Base-by-base conservation (phyloP, 1,284 basidiomycete genomes). In the Crepidotus sp. region DNA sequence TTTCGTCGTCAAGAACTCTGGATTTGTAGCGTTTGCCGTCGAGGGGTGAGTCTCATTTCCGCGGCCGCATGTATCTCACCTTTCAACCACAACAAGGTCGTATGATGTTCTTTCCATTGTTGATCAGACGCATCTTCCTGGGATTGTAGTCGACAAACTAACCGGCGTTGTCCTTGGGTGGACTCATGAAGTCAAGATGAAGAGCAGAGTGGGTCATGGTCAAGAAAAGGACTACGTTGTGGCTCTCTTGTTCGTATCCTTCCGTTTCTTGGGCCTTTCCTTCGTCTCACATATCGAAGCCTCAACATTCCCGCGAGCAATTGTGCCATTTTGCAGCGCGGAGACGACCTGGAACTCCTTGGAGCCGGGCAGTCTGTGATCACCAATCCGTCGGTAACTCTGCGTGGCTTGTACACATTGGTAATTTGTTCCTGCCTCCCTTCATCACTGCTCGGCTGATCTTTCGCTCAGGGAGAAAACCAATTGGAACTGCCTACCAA, bases 401-500 rank as follows among this genome's bases (percentile, higher is more conserved):
- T 88, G 7, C 80, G 85, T 46, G 83, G 83, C 6, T 54, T 86
- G 19, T 88, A 77, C 59, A 85, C 84, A 2, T 71, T 82, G 1
- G 30, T 31, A 31, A 15, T 29, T 9, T 9, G 10, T 15, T n/a
- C n/a, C n/a, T 31, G 4, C 11, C 8, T 6, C 9, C 6, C n/a
- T 31, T 11, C n/a, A 10, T 15, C n/a, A 7, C 30, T 31, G 14
- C 30, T 14, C 30, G 4, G 14, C 30, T 31, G 11, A 31, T 31
- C n/a, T 11, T 31, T n/a, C 14, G n/a, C 11, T n/a, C 30, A 31
- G 30, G 84, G 85, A 17, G 84, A 88, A 59, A 84, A 82, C 54
- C 84, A 88, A 60, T 61, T 84, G 22, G 85, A 87, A 60, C 82
- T 87, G 79, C 82, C 83, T 3, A 86, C 84, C 6, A 87, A 87